phyloP scores from a whole-genome alignment of 2,329 filamentous ascomycete species.

The Neonectria faginata region DNA sequence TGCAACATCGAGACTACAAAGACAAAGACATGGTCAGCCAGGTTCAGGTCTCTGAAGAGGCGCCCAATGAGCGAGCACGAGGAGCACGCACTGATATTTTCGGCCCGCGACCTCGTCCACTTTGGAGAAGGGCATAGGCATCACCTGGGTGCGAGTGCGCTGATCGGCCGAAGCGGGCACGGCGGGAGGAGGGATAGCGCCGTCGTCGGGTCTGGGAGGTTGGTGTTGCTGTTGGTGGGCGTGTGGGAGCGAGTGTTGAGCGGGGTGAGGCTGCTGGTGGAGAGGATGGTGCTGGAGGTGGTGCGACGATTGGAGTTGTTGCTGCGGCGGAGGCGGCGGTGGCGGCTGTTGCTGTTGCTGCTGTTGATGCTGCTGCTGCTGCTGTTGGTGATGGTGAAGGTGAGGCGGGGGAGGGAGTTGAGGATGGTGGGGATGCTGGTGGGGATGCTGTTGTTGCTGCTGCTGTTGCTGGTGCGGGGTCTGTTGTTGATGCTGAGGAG shows the following conservation, averaged over 20 bases:
- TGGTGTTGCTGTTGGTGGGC: slow-evolving; percentile 42
- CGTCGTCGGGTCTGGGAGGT: slow-evolving; percentile 41
- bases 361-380: slow-evolving; percentile 33
- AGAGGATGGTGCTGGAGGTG: slow-evolving; percentile 36
- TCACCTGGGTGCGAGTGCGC: slow-evolving; percentile 29
- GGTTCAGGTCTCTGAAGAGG: background rate
- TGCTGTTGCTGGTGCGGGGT: slow-evolving; percentile 25
- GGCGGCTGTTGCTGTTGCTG: slow-evolving; percentile 26
- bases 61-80: background rate
- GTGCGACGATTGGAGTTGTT: slow-evolving; percentile 10
- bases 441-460: slow-evolving; percentile 27
- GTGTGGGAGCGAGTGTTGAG: slow-evolving; percentile 40
- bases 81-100: slow-evolving; percentile 50
- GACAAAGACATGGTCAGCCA: slow-evolving; percentile 32
- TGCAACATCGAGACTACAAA: slow-evolving; percentile 76
- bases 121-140: slow-evolving; percentile 48
- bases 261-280: slow-evolving; percentile 43
- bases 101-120: slow-evolving; percentile 51
- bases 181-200: slow-evolving; percentile 29
- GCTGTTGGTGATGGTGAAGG: slow-evolving; percentile 37
- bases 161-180: slow-evolving; percentile 35
- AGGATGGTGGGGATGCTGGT: slow-evolving; percentile 28
- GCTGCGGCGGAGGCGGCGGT: slow-evolving; percentile 30
- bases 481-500: slow-evolving; percentile 28
- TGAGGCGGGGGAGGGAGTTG: slow-evolving; percentile 25